Evolutionary conservation across 2,329 filamentous ascomycete species (phyloP).

Genomic region (Fusarium sp.): DNA sequence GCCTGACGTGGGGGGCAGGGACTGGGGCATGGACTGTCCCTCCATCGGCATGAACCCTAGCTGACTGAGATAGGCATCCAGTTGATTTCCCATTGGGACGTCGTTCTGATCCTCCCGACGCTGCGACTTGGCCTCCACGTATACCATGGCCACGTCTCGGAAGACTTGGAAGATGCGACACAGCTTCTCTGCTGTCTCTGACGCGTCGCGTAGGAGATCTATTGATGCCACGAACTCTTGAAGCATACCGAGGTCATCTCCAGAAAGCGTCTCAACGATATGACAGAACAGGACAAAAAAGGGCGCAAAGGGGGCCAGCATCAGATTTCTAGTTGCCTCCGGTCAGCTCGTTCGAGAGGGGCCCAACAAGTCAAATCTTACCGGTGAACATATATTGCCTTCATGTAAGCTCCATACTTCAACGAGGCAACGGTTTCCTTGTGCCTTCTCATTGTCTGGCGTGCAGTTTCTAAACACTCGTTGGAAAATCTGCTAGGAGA

Average conservation of each 20-base stretch:
- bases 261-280: slow-evolving; percentile 64
- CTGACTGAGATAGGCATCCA: slow-evolving; percentile 72
- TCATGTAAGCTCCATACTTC: slow-evolving; percentile 53
- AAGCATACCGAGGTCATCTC: slow-evolving; percentile 66
- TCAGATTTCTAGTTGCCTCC: slow-evolving; percentile 55
- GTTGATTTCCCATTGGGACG: slow-evolving; percentile 64
- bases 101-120: slow-evolving; percentile 59
- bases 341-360: background rate
- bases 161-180: slow-evolving; percentile 71
- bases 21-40: slow-evolving; percentile 32
- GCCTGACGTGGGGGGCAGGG: background rate
- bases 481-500: slow-evolving; percentile 57
- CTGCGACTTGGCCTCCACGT: slow-evolving; percentile 68
- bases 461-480: slow-evolving; percentile 61
- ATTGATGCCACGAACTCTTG: slow-evolving; percentile 68
- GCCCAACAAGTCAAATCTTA: slow-evolving; percentile 31
- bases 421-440: slow-evolving; percentile 57
- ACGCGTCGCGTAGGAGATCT: slow-evolving; percentile 61
- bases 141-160: slow-evolving; percentile 69
- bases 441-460: slow-evolving; percentile 59
- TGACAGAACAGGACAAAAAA: slow-evolving; percentile 70
- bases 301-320: slow-evolving; percentile 68
- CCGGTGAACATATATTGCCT: slow-evolving; percentile 64
- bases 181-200: slow-evolving; percentile 69
- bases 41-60: slow-evolving; percentile 67